Percentiles rank a stretch among this genome's conserved stretches.
phyloP scores from a whole-genome alignment of 192 early-diverging fungal genomes.

The Obelidium mucronatum region DNA sequence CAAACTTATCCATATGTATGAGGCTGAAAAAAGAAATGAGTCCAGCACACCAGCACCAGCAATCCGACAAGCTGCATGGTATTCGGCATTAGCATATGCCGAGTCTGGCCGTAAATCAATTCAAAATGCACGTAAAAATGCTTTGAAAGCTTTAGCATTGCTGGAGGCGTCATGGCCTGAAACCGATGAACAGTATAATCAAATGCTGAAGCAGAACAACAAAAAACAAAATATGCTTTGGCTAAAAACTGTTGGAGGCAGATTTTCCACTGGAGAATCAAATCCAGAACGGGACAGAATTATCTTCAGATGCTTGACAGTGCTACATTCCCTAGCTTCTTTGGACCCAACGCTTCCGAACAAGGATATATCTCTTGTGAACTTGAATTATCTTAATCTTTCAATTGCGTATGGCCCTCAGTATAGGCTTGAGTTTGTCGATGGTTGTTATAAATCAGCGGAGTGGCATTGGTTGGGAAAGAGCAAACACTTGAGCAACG shows the following conservation, averaged over 20 bases:
- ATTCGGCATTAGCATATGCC: constrained; percentile 28
- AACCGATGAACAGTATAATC: constrained; percentile 22
- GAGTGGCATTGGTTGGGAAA: constrained; percentile 34
- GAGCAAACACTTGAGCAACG: constrained; percentile 25
- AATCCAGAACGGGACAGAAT: constrained; percentile 28
- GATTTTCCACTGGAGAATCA: constrained; percentile 5
- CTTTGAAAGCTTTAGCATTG: constrained; percentile 28
- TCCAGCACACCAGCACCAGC: neutral
- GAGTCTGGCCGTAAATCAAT: constrained; percentile 15
- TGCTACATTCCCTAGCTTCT: constrained; percentile 17
- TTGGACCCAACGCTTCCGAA: constrained; percentile 22
- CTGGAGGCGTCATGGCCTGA: constrained; percentile 31
- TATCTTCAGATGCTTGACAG: constrained; percentile 30
- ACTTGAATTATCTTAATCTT: constrained; percentile 20
- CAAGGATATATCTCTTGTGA: constrained; percentile 21
- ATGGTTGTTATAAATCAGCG: constrained; percentile 29
- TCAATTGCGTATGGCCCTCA: constrained; percentile 18
- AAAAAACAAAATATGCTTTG: constrained; percentile 23
- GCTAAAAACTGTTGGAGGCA: constrained; percentile 22
- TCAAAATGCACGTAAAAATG: constrained; percentile 20
- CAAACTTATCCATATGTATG: constrained; percentile 32
- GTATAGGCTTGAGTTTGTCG: constrained; percentile 32
- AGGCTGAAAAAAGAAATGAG: constrained; percentile 22
- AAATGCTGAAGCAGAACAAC: constrained; percentile 11
- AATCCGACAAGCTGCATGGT: constrained; percentile 33